Evolutionary conservation across 257 asterid genomes (phyloP).

Genomic region (Lycium barbarum): DNA sequence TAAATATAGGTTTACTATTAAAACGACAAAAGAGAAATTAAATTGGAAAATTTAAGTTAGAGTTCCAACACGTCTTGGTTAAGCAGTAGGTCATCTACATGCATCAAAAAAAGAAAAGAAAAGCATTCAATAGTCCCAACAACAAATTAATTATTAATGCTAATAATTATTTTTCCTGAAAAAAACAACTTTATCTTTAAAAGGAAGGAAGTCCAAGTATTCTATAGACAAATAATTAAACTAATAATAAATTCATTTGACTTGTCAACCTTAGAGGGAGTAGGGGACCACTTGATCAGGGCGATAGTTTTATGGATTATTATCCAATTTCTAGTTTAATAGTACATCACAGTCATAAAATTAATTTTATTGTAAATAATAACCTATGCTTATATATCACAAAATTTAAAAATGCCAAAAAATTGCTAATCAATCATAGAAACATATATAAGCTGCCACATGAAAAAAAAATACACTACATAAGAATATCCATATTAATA

Average conservation of each 20-base stretch:
- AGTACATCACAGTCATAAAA: not conserved
- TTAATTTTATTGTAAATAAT: not conserved
- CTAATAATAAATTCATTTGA: not conserved
- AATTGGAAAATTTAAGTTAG: conserved; percentile 34
- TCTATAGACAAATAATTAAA: not conserved
- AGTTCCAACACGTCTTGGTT: conserved; percentile 54
- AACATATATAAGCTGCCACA: not conserved
- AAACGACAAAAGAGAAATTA: not conserved
- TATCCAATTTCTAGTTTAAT: not conserved
- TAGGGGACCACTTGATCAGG: not conserved
- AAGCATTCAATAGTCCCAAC: conserved; percentile 1
- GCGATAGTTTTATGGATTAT: not conserved
- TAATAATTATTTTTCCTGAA: no score
- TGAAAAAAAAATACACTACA: no score
- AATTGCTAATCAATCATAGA: not conserved
- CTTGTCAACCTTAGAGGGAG: not conserved
- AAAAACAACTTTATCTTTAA: not conserved
- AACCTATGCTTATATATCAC: no score
- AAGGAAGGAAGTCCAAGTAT: conserved; percentile 7
- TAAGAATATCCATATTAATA: no score
- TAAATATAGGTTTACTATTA: not conserved
- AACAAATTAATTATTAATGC: conserved; percentile 15
- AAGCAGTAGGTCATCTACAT: conserved; percentile 38
- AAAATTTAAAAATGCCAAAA: not conserved
- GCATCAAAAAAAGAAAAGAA: not conserved